A percentile compares a stretch with the other conserved stretches of the same genome.
Conservation (phyloP, 1,284 basidiomycete species). For the Singerocomus inundabilis region DNA sequence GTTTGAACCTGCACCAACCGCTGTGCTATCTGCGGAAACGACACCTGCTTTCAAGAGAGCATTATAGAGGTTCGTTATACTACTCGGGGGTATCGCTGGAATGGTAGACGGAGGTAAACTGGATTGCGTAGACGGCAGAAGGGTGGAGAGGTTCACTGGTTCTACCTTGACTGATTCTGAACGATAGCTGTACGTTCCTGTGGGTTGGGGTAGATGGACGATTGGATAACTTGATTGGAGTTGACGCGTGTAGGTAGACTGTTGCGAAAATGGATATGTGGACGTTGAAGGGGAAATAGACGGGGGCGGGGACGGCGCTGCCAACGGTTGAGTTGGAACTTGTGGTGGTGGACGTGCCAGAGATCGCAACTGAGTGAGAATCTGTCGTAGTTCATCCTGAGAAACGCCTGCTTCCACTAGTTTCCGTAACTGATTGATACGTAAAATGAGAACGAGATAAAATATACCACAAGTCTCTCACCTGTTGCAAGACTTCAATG, state of each 20-base stretch:
- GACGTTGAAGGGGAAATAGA: constrained; percentile 32
- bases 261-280: constrained; percentile 33
- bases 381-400: constrained; percentile 77
- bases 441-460: constrained; percentile 7
- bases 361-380: constrained; percentile 71
- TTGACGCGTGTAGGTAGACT: constrained; percentile 25
- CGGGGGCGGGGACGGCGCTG: constrained; percentile 19
- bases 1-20: constrained; percentile 46
- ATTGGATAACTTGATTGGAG: constrained; percentile 20
- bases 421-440: constrained; percentile 58
- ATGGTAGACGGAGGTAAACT: constrained; percentile 28
- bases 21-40: constrained; percentile 54
- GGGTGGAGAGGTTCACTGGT: constrained; percentile 29
- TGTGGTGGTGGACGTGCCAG: constrained; percentile 47
- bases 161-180: constrained; percentile 32
- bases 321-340: constrained; percentile 37
- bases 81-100: constrained; percentile 35
- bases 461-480: constrained; percentile 34
- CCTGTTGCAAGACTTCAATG: constrained; percentile 71
- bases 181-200: constrained; percentile 23
- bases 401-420: constrained; percentile 80
- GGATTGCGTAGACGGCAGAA: constrained; percentile 25
- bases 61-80: constrained; percentile 61
- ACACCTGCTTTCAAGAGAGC: constrained; percentile 73
- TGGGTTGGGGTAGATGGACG: constrained; percentile 11